Evolutionary conservation across 176 grass and related monocot genomes (phyloP), one percentile per base, ranked within the genome.

Genomic region (Triticum dicoccoides): DNA sequence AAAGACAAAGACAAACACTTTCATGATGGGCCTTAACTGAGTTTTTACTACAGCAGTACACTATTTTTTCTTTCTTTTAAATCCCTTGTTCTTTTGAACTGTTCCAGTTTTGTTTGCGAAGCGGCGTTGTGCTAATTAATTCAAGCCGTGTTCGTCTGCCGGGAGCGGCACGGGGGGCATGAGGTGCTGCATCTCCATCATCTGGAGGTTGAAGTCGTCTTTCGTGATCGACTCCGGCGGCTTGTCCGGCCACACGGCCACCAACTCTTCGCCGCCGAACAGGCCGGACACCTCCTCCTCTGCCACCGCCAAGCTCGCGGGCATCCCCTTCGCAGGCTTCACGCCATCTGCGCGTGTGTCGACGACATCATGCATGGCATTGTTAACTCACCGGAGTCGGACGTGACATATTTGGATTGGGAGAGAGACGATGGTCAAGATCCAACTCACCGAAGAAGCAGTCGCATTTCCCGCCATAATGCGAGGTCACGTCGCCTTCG

Each of bases 141-240:
- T 54, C 38, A 23, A 51, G 41, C 14, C 9, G 21, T 73, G 49
- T 13, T 65, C 72, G 35, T 62, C 47, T 0, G 72, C 49, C 5
- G 80, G 58, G 54, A 86, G 44, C 33, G 83, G 79, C 20, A 68
- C 21, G 1, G 67, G 86, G 8, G 51, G 39, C 61, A 78, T 76
- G 70, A 81, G 54, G 11, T 89, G 78, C 56, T 82, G 90, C 47
- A 89, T n/a, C 51, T 61, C 18, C 54, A 21, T 58, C 18, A 21
- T 58, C 18, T 20, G 63, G 74, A 87, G 61, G 38, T 18, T 81
- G 30, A 71, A 52, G 17, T 67, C 80, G 6, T 91, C 85, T 51
- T 87, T 81, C 12, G 80, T 84, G 71, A 84, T 41, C 5, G 86
- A 75, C 8, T 67, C 83, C 12, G 80, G 54, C 18, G 54, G 3